Evolutionary conservation across 768 basidiomycete species (phyloP).

Genomic region (Leccinum sublutescens): DNA sequence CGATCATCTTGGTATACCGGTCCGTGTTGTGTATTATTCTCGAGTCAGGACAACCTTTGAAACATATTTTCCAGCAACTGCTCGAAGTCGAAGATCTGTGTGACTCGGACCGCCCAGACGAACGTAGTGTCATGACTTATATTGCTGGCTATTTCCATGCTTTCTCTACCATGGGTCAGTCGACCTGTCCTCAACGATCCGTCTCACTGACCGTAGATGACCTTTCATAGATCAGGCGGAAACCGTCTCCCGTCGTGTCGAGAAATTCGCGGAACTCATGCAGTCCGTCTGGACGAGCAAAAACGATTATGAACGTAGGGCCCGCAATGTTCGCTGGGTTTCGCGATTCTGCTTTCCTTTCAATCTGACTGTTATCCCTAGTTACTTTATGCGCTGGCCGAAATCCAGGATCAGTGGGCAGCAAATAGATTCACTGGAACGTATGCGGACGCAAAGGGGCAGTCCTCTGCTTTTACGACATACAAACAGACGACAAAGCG

Average conservation of each 20-base stretch:
- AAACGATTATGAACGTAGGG: conserved; percentile 92
- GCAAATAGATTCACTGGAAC: conserved; percentile 64
- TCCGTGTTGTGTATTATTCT: conserved; percentile 40
- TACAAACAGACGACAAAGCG: conserved; percentile 89
- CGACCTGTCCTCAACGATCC: background rate
- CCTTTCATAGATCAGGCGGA: conserved; percentile 78
- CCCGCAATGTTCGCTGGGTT: conserved; percentile 52
- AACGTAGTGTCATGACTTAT: conserved; percentile 97
- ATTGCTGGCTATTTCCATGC: conserved; percentile 98
- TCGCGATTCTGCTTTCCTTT: background rate
- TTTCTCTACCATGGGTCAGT: conserved; percentile 92
- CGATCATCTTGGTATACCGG: conserved; percentile 87
- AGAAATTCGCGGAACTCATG: conserved; percentile 96
- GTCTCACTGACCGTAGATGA: background rate
- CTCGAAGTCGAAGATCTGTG: conserved; percentile 96
- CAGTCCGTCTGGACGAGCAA: conserved; percentile 83
- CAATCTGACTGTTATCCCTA: conserved; percentile 26
- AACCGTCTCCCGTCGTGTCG: conserved; percentile 88
- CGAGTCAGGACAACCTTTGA: conserved; percentile 1
- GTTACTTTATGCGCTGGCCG: conserved; percentile 65
- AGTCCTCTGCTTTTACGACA: conserved; percentile 64
- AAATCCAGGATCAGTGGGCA: conserved; percentile 70
- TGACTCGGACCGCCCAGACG: conserved; percentile 84
- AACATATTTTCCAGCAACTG: conserved; percentile 59
- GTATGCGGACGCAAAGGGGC: conserved; percentile 79